Evolutionary conservation across 495 filamentous ascomycete species (phyloP).

Genomic region (Penicillium manginii): DNA sequence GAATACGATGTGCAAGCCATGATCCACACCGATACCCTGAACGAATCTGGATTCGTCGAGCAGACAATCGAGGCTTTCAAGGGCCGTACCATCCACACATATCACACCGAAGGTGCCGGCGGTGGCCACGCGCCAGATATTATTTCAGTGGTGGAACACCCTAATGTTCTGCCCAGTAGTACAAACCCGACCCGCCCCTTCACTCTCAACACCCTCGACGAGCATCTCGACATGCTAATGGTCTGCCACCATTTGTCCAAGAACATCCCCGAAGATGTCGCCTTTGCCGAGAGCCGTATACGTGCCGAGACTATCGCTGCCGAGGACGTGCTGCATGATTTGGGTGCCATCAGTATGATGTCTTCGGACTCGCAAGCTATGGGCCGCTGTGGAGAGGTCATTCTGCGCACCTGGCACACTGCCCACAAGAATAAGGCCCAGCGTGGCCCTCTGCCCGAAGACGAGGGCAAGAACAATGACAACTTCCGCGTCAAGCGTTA

Average conservation of each 20-base stretch:
- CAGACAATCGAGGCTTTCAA: conserved; percentile 88
- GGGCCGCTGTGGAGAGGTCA: conserved; percentile 95
- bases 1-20: conserved; percentile 91
- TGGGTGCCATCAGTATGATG: conserved; percentile 99
- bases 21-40: conserved; percentile 97
- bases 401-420: conserved; percentile 95
- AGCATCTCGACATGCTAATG: conserved; percentile 99
- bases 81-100: conserved; percentile 92
- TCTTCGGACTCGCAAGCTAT: conserved; percentile 95
- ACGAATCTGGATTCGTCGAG: conserved; percentile 97
- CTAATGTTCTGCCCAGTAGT: conserved; percentile 88
- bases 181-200: conserved; percentile 95
- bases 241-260: conserved; percentile 93
- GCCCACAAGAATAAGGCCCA: conserved; percentile 97
- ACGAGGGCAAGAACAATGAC: conserved; percentile 80
- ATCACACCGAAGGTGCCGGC: conserved; percentile 97
- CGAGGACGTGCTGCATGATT: conserved; percentile 94
- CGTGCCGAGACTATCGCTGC: conserved; percentile 95
- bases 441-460: conserved; percentile 74
- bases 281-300: conserved; percentile 94
- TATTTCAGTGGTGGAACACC: conserved; percentile 88
- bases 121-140: conserved; percentile 98
- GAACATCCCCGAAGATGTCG: conserved; percentile 93
- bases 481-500: conserved; percentile 95
- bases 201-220: conserved; percentile 91